Evolutionary conservation across 192 early-diverging fungal species (phyloP), one percentile per base, ranked within the genome.

Genomic region (Entrophospora sp.): DNA sequence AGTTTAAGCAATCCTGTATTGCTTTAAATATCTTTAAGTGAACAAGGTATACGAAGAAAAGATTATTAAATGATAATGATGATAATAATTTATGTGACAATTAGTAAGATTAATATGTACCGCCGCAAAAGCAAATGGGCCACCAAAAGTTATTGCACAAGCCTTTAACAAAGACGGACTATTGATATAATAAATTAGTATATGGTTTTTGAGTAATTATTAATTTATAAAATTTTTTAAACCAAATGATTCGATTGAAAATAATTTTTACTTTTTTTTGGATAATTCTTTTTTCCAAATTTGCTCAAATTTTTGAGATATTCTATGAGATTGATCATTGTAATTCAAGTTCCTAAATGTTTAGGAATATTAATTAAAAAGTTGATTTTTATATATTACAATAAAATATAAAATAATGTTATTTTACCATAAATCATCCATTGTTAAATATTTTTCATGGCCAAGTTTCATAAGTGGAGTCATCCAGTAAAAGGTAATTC

Each of bases 401-500:
- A 49, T 28, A 68, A 51, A 18, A 42, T 27, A 52, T 12, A 20
- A 24, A 40, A 35, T 49, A n/a, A n/a, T n/a, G n/a, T n/a, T n/a
- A n/a, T n/a, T n/a, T n/a, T 63, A 68, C 79, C 78, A 92, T 49
- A 93, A 64, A 70, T 96, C 92, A 9, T 84, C 83, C 69, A 82
- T 77, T 2, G 74, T 77, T 59, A 95, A 75, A 36, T 85, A 88
- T 68, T 91, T 90, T 28, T 73, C 65, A 59, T 82, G 86, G 3
- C 93, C 94, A 36, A 86, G 71, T 45, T 87, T 84, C 75, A 98
- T 89, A 60, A 96, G 65, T 13, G 85, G 82, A 45, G 88, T 86
- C 84, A 98, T 89, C 96, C 96, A 98, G 30, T 84, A 75, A 73
- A 96, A 98, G 2, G 88, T 85, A 1, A 93, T 66, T 12, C 79